These are phyloP conservation scores for Annulohypoxylon nitens DNA, from an alignment of 495 filamentous ascomycete species.

Conservation along the genomic window DNA sequence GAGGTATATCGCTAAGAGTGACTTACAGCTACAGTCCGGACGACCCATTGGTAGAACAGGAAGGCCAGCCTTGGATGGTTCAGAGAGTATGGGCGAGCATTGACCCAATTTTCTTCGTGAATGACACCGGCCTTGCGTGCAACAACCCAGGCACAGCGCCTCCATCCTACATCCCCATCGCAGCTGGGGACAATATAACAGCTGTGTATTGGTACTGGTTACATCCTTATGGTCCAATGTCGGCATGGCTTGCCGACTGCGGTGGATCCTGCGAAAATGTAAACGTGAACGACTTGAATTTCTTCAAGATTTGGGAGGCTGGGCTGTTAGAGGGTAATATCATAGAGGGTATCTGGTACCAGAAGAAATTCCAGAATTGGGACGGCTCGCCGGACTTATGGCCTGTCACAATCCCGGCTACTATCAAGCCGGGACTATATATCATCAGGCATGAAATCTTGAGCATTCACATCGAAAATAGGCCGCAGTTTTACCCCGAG, in stretches of 20 bases:
- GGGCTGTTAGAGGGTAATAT: slow-evolving; percentile 62
- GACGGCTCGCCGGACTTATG: slow-evolving; percentile 59
- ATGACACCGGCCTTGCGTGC: slow-evolving; percentile 56
- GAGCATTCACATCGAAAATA: slow-evolving; percentile 64
- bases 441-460: slow-evolving; percentile 68
- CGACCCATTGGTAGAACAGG: slow-evolving; percentile 50
- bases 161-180: slow-evolving; percentile 59
- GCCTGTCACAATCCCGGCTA: slow-evolving; percentile 62
- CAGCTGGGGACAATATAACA: slow-evolving; percentile 58
- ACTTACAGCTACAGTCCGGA: slow-evolving; percentile 57
- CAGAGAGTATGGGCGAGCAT: slow-evolving; percentile 61
- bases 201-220: slow-evolving; percentile 67
- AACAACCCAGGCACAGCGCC: slow-evolving; percentile 59
- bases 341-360: slow-evolving; percentile 66
- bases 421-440: slow-evolving; percentile 63
- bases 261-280: slow-evolving; percentile 55
- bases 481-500: slow-evolving; percentile 69
- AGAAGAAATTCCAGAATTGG: slow-evolving; percentile 64
- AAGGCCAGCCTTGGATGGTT: slow-evolving; percentile 59
- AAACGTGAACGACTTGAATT: slow-evolving; percentile 56
- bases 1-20: slow-evolving; percentile 2
- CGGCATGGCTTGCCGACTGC: slow-evolving; percentile 62
- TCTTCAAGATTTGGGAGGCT: slow-evolving; percentile 68
- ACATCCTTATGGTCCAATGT: slow-evolving; percentile 67
- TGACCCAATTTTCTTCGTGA: slow-evolving; percentile 59